phyloP scores from a whole-genome alignment of 805 yeast species.

The Saccharomycopsis sp. region DNA sequence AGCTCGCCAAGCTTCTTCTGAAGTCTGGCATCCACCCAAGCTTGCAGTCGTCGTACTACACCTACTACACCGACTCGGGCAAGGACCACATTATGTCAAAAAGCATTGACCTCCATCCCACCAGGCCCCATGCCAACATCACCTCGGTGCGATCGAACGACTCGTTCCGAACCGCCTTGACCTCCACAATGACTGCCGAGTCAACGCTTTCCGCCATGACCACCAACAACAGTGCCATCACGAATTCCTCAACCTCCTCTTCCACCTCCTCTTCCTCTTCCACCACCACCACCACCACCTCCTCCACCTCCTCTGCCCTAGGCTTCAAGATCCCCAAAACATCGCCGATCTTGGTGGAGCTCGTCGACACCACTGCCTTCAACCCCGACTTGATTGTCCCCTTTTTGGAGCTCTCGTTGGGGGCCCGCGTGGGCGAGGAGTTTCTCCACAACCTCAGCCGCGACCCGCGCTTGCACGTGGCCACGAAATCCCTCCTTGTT shows the following conservation, averaged over 20 bases:
- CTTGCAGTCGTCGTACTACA: slow-evolving; percentile 1
- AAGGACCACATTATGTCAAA: neutral
- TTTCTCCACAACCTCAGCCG: slow-evolving; percentile 52
- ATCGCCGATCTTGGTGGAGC: slow-evolving; percentile 55
- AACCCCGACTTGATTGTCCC: slow-evolving; percentile 62
- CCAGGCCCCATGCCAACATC: neutral
- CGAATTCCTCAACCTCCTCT: slow-evolving; percentile 1
- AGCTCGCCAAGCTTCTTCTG: neutral
- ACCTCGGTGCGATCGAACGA: too few relatives aligned
- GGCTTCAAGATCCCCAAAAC: slow-evolving; percentile 34
- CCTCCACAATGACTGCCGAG: neutral
- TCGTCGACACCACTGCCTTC: slow-evolving; percentile 69
- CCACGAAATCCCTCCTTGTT: slow-evolving; percentile 53
- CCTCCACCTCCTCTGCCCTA: neutral
- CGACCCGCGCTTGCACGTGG: slow-evolving; percentile 52
- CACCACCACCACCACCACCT: neutral
- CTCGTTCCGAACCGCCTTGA: slow-evolving; percentile 2
- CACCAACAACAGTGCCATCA: neutral
- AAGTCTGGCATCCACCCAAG: neutral
- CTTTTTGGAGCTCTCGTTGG: slow-evolving; percentile 62
- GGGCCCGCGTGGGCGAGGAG: slow-evolving; percentile 50
- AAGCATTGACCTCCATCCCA: neutral
- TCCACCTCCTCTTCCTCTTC: slow-evolving; percentile 7
- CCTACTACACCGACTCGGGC: neutral
- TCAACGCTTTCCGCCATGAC: too few relatives aligned